phyloP scores from a whole-genome alignment of 2,329 filamentous ascomycete species.

The Harringtonia aguacate region DNA sequence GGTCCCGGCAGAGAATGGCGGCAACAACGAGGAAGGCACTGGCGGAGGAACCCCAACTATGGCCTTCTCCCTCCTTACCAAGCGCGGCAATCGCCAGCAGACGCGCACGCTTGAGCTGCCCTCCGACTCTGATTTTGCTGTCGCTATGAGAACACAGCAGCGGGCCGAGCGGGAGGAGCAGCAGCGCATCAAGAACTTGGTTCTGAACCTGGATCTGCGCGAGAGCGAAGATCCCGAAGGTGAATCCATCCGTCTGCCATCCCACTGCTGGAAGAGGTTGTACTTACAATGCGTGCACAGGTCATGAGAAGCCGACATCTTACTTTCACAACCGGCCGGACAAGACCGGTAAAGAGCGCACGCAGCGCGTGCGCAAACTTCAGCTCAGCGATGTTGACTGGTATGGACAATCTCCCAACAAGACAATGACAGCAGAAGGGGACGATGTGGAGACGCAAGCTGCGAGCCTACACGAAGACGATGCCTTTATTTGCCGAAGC shows the following conservation, averaged over 20 bases:
- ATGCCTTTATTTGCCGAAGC: neutral
- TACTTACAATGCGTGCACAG: slow-evolving; percentile 38
- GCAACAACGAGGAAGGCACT: neutral
- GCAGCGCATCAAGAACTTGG: slow-evolving; percentile 94
- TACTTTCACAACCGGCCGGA: slow-evolving; percentile 46
- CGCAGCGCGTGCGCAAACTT: slow-evolving; percentile 78
- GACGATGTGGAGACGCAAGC: neutral
- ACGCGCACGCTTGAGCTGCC: slow-evolving; percentile 85
- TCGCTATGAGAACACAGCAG: slow-evolving; percentile 93
- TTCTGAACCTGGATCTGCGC: slow-evolving; percentile 89
- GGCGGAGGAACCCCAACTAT: slow-evolving; percentile 51
- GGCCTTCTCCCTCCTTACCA: slow-evolving; percentile 93
- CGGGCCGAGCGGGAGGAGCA: slow-evolving; percentile 93
- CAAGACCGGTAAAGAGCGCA: slow-evolving; percentile 49
- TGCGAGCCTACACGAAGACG: too few species aligned
- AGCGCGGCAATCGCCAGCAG: slow-evolving; percentile 93
- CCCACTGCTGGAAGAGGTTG: slow-evolving; percentile 21
- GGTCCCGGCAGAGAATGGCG: neutral
- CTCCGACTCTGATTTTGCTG: slow-evolving; percentile 84
- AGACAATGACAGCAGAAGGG: neutral
- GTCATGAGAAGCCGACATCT: slow-evolving; percentile 37
- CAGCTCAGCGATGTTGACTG: slow-evolving; percentile 97
- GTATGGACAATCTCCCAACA: slow-evolving; percentile 38
- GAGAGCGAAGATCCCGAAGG: slow-evolving; percentile 73
- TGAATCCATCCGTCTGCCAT: slow-evolving; percentile 31